These are phyloP conservation scores for Lachancea sp. DNA, from an alignment of 805 yeast genomes.

Conservation along the genomic window DNA sequence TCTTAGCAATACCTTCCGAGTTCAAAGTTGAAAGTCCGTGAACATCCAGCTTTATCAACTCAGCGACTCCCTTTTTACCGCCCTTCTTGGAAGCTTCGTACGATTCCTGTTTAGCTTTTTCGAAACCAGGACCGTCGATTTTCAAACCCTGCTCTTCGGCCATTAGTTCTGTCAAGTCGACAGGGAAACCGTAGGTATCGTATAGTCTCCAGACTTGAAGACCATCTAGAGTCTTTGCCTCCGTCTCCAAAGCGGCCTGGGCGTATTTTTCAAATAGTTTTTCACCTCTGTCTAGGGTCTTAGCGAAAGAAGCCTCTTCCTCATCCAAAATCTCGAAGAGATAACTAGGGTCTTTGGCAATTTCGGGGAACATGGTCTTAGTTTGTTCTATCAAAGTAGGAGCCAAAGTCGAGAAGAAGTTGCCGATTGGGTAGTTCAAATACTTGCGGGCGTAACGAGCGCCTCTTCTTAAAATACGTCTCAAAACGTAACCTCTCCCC, in stretches of 20 bases:
- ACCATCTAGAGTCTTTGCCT: conserved; percentile 76
- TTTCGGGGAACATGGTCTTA: conserved; percentile 85
- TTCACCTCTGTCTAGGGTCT: conserved; percentile 97
- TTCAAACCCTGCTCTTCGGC: conserved; percentile 95
- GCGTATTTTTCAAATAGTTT: conserved; percentile 93
- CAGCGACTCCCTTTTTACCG: conserved; percentile 53
- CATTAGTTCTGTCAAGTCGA: conserved; percentile 94
- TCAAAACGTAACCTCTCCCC: conserved; percentile 96
- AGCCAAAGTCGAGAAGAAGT: conserved; percentile 84
- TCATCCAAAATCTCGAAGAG: conserved; percentile 89
- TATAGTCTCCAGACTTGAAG: conserved; percentile 97
- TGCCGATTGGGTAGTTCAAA: conserved; percentile 91
- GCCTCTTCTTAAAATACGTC: conserved; percentile 97
- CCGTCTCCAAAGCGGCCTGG: conserved; percentile 65
- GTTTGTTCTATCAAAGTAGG: conserved; percentile 91
- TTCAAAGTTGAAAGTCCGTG: conserved; percentile 73
- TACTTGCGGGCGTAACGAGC: conserved; percentile 95
- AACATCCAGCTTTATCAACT: conserved; percentile 77
- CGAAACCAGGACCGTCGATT: conserved; percentile 89
- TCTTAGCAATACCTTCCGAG: conserved; percentile 58
- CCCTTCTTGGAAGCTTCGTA: conserved; percentile 93
- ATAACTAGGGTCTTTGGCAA: conserved; percentile 60
- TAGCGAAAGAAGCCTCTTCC: conserved; percentile 92
- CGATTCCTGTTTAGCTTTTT: conserved; percentile 80
- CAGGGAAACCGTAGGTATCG: conserved; percentile 99